Evolutionary conservation across 495 filamentous ascomycete genomes (phyloP).

Genomic region (Penicillium desertorum): DNA sequence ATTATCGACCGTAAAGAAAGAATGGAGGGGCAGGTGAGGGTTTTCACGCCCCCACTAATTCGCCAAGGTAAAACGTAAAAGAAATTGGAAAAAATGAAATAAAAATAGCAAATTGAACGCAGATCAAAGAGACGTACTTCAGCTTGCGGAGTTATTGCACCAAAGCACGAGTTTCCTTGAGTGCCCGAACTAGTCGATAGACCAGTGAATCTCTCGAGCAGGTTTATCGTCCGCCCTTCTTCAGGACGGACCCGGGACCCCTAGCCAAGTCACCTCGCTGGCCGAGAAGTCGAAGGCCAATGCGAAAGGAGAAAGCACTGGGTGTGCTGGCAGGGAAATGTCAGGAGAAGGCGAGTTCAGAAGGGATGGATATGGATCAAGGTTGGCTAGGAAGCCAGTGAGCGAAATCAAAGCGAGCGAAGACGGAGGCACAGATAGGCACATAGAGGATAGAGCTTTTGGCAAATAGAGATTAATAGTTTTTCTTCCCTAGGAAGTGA

Average conservation of each 20-base stretch:
- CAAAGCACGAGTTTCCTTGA: conserved; percentile 4
- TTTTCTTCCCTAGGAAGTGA: conserved; percentile 18
- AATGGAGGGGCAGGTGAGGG: conserved; percentile 29
- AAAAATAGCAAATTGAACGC: not conserved
- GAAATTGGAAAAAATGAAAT: not conserved
- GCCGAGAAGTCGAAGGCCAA: conserved; percentile 29
- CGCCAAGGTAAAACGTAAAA: conserved; percentile 9
- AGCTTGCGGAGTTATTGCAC: conserved; percentile 13
- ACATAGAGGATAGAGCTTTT: conserved; percentile 37
- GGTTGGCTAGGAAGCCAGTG: conserved; percentile 33
- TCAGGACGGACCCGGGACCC: conserved; percentile 59
- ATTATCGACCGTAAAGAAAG: not conserved
- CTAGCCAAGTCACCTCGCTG: conserved; percentile 51
- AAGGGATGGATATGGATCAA: conserved; percentile 15
- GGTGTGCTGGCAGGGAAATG: conserved; percentile 12
- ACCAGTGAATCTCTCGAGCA: conserved; percentile 23
- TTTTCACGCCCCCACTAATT: conserved; percentile 25
- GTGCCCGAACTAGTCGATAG: conserved; percentile 6
- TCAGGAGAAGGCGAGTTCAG: conserved; percentile 15
- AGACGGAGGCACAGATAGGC: conserved; percentile 37
- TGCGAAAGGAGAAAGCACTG: conserved; percentile 11
- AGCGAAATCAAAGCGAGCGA: conserved; percentile 37
- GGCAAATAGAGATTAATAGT: conserved; percentile 1
- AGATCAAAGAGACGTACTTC: conserved; percentile 17
- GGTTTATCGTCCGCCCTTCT: conserved; percentile 59